phyloP scores from a whole-genome alignment of 164 flowering plant genomes.

The Stephania cephalantha region DNA sequence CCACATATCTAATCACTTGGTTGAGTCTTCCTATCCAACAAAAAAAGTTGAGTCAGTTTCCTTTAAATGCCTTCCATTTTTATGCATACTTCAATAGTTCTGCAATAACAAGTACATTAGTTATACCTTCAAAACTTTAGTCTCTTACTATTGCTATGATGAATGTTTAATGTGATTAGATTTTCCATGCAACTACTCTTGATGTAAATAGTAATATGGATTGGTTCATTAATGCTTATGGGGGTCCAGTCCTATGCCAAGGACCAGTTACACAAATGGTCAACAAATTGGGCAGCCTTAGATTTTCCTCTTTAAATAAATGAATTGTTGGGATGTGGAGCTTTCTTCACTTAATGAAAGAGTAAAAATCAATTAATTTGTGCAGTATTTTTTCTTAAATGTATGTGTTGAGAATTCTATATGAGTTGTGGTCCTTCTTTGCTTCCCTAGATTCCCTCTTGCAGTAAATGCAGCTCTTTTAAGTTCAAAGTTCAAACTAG shows the following conservation, averaged over 20 bases:
- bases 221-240: background rate
- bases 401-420: background rate
- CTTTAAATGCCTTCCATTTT: too few relatives aligned
- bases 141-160: too few relatives aligned
- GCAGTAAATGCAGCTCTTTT: background rate
- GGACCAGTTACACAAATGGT: background rate
- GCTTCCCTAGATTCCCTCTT: slow-evolving; percentile 4
- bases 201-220: background rate
- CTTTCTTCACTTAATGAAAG: background rate
- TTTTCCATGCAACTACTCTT: background rate
- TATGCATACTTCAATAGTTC: too few relatives aligned
- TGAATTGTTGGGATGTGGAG: background rate
- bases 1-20: too few relatives aligned
- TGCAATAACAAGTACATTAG: too few relatives aligned
- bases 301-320: background rate
- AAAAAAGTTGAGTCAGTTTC: too few relatives aligned
- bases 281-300: slow-evolving; percentile 1
- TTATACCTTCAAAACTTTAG: too few relatives aligned
- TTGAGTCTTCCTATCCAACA: too few relatives aligned
- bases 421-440: background rate
- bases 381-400: background rate
- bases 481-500: background rate
- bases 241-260: background rate
- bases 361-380: background rate
- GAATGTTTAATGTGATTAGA: background rate